Base-by-base conservation (phyloP, 495 filamentous ascomycete species). In the Hypomontagnella submonticulosa region DNA sequence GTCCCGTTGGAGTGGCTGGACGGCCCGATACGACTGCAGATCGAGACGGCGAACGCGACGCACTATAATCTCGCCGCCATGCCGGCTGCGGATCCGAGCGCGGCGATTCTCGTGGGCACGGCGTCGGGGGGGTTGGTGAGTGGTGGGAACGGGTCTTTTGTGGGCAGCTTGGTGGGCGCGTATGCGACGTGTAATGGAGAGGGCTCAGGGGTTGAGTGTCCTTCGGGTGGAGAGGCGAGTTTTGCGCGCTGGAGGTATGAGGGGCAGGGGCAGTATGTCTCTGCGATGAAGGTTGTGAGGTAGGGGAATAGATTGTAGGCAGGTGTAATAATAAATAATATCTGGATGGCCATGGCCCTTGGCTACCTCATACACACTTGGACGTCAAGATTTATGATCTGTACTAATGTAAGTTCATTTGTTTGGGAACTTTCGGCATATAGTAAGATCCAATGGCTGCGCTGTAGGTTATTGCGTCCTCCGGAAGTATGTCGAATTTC, bases 181-280 rank as follows among this genome's bases (percentile, higher is more conserved):
- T 81, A 81, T 62, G 79, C 79, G 33, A 81, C 79, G n/a, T 76
- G 71, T 38, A 80, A 81, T 60, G 79, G 78, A 16, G 77, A 73
- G 4, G 71, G 72, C 7, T 63, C 57, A 1, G 74, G 64, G 0
- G 55, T 61, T 3, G 49, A 54, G 16, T 75, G 67, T 63, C 70
- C 70, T 6, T 20, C 50, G 10, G 70, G 70, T 8, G 70, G 70
- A 12, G 48, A 64, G n/a, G 70, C 77, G 47, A 76, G 77, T 63
- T 67, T 80, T n/a, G 53, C 37, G 40, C 68, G 74, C 27, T 80
- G 76, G 77, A 69, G 66, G n/a, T 81, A 80, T 54, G 44, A 40
- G 20, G 71, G 75, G 1, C 48, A 47, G 36, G 76, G 73, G 6
- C 73, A 78, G 47, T 72, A 72, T 41, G 54, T 76, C 46, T 59